Conservation (phyloP, 225 moss, liverwort and hornwort genomes). For the Marchantia paleacea region DNA sequence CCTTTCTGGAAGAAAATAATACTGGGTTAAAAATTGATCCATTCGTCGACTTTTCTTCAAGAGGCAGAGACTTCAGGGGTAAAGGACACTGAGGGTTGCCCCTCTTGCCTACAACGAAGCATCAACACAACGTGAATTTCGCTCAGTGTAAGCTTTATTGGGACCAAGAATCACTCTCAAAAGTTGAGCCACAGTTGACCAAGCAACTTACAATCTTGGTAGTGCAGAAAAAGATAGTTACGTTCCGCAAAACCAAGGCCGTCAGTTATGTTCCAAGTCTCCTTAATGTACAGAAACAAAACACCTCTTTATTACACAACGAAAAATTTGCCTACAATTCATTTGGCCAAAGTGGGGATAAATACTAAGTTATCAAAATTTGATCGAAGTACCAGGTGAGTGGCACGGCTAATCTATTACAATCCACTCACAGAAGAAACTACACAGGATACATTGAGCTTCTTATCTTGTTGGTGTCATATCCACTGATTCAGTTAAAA, state of each 20-base stretch:
- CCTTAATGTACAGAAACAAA: neutral
- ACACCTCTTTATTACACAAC: slow-evolving; percentile 1
- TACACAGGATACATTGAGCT: neutral
- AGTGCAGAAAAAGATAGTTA: neutral
- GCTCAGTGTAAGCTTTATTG: neutral
- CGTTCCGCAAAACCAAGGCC: neutral
- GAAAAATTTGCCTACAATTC: neutral
- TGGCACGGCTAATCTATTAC: neutral
- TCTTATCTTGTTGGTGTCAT: neutral
- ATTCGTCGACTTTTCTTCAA: slow-evolving; percentile 4
- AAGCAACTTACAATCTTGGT: neutral
- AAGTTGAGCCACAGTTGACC: neutral
- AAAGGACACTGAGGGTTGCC: slow-evolving; percentile 11
- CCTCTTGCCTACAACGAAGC: slow-evolving; percentile 34
- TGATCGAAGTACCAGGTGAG: slow-evolving; percentile 11
- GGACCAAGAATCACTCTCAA: too few species aligned
- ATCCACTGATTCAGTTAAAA: slow-evolving; percentile 14
- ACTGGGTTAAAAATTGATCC: neutral
- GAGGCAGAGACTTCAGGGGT: slow-evolving; percentile 21
- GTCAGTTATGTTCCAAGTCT: neutral
- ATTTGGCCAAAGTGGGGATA: neutral
- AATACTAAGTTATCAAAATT: slow-evolving; percentile 12
- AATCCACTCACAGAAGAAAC: slow-evolving; percentile 10
- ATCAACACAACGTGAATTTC: slow-evolving; percentile 17
- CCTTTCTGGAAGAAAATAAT: slow-evolving; percentile 5